Percentiles rank a stretch among this genome's conserved stretches.
Conservation (phyloP, 192 early-diverging fungal genomes). For the Backusella macrospora region DNA sequence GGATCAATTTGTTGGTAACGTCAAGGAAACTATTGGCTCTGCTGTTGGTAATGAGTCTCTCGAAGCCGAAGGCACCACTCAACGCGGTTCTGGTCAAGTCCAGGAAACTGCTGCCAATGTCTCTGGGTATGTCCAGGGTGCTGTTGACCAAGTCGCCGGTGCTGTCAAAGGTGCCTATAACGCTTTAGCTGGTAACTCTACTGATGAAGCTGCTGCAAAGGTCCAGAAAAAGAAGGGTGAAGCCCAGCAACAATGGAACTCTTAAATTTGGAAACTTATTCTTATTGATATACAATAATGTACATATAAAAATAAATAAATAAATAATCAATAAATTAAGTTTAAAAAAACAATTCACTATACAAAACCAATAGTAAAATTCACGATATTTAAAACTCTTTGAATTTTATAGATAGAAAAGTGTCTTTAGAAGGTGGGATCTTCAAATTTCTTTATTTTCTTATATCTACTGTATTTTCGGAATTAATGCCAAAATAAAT, state of each 20-base stretch:
- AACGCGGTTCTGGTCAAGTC: constrained; percentile 35
- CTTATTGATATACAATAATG: no score
- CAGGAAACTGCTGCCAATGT: constrained; percentile 27
- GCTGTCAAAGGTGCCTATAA: constrained; percentile 35
- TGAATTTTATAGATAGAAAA: no score
- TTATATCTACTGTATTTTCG: no score
- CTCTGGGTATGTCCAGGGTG: constrained; percentile 31
- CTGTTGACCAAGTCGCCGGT: constrained; percentile 34
- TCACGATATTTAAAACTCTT: no score
- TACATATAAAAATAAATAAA: no score
- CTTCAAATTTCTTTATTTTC: no score
- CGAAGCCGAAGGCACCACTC: constrained; percentile 30
- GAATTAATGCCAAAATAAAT: no score
- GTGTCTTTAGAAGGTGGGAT: no score
- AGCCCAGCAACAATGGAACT: constrained; percentile 9
- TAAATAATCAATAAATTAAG: no score
- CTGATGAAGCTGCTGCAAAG: constrained; percentile 21
- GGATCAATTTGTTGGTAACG: constrained; percentile 39
- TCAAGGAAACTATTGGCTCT: constrained; percentile 41
- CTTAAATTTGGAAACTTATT: no score
- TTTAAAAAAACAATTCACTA: no score
- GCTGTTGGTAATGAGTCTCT: constrained; percentile 38
- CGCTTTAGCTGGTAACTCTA: constrained; percentile 25
- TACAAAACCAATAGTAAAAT: no score
- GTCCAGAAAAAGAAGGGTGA: constrained; percentile 31